phyloP scores from a whole-genome alignment of 163 green algal species.

The Prototheca wickerhamii region DNA sequence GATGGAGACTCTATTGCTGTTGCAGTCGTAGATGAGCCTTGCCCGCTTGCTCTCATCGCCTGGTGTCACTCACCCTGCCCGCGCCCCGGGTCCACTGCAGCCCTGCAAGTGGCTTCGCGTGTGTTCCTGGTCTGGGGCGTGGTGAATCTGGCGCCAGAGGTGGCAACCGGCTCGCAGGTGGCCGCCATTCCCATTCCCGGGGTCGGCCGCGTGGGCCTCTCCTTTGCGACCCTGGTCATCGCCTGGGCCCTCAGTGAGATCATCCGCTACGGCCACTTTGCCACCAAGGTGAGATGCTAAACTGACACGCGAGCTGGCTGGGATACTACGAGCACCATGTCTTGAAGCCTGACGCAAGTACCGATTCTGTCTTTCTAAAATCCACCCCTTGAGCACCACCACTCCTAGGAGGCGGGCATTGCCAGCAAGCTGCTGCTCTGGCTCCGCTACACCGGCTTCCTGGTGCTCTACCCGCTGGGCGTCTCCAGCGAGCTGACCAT shows the following conservation, averaged over 20 bases:
- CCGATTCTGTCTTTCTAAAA: too few relatives aligned
- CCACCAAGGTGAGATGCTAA: slow-evolving; percentile 52
- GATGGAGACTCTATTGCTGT: not conserved
- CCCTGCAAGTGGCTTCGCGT: slow-evolving; percentile 69
- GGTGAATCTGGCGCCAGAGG: slow-evolving; percentile 37
- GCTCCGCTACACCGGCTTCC: slow-evolving; percentile 88
- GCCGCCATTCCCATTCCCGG: slow-evolving; percentile 7
- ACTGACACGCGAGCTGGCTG: too few relatives aligned
- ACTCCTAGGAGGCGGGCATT: slow-evolving; percentile 33
- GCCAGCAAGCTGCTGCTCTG: slow-evolving; percentile 64
- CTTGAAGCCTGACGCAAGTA: too few relatives aligned
- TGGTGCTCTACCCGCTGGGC: slow-evolving; percentile 88
- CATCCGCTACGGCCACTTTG: slow-evolving; percentile 88
- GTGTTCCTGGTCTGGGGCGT: slow-evolving; percentile 77
- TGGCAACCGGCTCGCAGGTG: slow-evolving; percentile 18
- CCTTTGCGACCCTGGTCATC: slow-evolving; percentile 60
- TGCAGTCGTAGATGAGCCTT: too few relatives aligned
- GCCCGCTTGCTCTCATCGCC: too few relatives aligned
- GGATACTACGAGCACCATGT: too few relatives aligned
- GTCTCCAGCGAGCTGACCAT: slow-evolving; percentile 78
- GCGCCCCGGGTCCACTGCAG: too few relatives aligned
- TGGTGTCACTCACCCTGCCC: too few relatives aligned
- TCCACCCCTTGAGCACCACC: too few relatives aligned
- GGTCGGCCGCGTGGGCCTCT: slow-evolving; percentile 11
- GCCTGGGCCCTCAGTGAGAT: slow-evolving; percentile 83